These are phyloP conservation scores for Skeletonema menzelii DNA, from an alignment of 108 stramenopile genomes.

Conservation along the genomic window DNA sequence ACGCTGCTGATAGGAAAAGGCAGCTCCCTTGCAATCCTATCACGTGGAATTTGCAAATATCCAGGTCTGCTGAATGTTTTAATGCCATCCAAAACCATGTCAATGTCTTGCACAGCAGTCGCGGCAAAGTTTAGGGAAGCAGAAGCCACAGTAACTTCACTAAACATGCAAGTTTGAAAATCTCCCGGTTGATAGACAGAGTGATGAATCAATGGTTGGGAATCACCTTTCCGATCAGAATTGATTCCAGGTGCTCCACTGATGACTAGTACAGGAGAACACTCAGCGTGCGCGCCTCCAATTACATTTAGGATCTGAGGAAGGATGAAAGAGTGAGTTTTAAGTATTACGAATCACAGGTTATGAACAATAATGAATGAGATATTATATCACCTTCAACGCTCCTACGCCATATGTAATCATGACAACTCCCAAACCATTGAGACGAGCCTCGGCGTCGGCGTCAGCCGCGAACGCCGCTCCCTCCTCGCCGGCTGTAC, in stretches of 20 bases:
- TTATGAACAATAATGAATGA: no score
- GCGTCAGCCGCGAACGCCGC: slow-evolving; percentile 4
- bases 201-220: neutral
- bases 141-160: neutral
- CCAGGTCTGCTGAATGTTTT: slow-evolving; percentile 3
- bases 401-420: slow-evolving; percentile 3
- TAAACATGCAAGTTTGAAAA: neutral
- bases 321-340: neutral
- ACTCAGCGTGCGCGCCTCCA: slow-evolving; percentile 1
- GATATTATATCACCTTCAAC: neutral
- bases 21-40: neutral
- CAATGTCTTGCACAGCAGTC: neutral
- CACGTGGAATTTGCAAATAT: neutral
- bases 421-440: neutral
- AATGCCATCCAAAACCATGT: neutral
- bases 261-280: slow-evolving; percentile 1
- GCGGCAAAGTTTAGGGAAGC: neutral
- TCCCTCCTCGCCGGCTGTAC: slow-evolving; percentile 5
- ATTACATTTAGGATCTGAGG: slow-evolving; percentile 1
- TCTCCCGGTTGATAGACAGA: neutral
- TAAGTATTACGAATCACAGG: neutral
- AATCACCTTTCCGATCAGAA: neutral
- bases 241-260: slow-evolving; percentile 3
- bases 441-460: neutral
- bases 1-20: neutral